Evolutionary conservation across 805 yeast genomes (phyloP).

Genomic region (Candida piceae): DNA sequence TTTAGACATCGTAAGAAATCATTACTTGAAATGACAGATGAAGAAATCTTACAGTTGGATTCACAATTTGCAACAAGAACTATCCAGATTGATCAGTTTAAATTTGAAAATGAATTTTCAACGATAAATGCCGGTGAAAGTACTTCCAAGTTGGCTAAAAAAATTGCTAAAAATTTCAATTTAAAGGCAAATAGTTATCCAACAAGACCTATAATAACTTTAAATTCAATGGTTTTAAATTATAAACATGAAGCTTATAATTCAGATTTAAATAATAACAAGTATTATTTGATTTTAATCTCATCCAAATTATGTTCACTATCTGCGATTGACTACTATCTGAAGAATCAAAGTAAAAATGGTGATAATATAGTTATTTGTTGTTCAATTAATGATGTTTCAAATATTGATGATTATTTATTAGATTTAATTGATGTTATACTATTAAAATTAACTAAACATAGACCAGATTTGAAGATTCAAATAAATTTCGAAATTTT

Average conservation of each 20-base stretch:
- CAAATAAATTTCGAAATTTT: conserved; percentile 56
- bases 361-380: conserved; percentile 62
- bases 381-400: conserved; percentile 24
- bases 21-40: conserved; percentile 47
- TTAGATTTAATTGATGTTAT: conserved; percentile 38
- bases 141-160: conserved; percentile 14
- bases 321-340: conserved; percentile 66
- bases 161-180: conserved; percentile 13
- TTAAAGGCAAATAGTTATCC: conserved; percentile 28
- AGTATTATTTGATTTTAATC: conserved; percentile 44
- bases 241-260: conserved; percentile 37
- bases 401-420: conserved; percentile 18
- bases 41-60: conserved; percentile 50
- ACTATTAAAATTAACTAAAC: conserved; percentile 18
- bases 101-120: conserved; percentile 38
- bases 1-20: conserved; percentile 34
- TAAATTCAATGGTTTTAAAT: conserved; percentile 35
- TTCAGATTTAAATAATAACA: conserved; percentile 14
- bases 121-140: conserved; percentile 13
- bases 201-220: conserved; percentile 28
- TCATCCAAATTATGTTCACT: conserved; percentile 67
- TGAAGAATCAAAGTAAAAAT: conserved; percentile 44
- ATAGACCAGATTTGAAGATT: conserved; percentile 36
- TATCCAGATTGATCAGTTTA: conserved; percentile 38
- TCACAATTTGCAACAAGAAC: conserved; percentile 42